Evolutionary conservation across 352 stramenopile species (phyloP).

Genomic region (Blastocystis sp.): DNA sequence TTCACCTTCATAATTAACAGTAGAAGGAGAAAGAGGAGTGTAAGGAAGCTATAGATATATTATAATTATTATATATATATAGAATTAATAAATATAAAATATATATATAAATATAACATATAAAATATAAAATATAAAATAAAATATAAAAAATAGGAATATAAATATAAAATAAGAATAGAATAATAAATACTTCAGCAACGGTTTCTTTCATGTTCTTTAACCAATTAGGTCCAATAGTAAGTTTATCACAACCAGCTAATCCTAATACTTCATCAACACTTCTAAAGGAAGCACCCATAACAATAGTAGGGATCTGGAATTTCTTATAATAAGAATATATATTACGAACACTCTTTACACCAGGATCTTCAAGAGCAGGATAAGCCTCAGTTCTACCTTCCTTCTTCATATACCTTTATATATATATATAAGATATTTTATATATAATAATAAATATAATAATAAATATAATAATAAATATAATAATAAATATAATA

Average conservation of each 20-base stretch:
- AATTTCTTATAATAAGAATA: constrained; percentile 98
- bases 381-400: constrained; percentile 65
- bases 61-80: constrained; percentile 24
- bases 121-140: constrained; percentile 57
- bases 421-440: no score
- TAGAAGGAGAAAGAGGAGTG: constrained; percentile 34
- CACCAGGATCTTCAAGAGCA: constrained; percentile 77
- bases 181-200: constrained; percentile 45
- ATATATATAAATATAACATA: constrained; percentile 40
- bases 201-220: constrained; percentile 64
- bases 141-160: constrained; percentile 47
- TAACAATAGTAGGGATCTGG: constrained; percentile 76
- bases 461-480: no score
- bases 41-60: constrained; percentile 32
- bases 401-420: constrained; percentile 58
- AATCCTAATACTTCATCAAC: constrained; percentile 85
- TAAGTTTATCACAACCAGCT: constrained; percentile 84
- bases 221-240: constrained; percentile 78
- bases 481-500: no score
- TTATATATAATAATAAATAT: no score
- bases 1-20: constrained; percentile 47
- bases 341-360: constrained; percentile 81
- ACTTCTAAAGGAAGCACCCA: constrained; percentile 79
- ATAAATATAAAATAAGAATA: constrained; percentile 61
- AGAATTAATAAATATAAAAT: constrained; percentile 37